Base-by-base conservation (phyloP, 441 rosid genomes). In the Adansonia rubrostipa region DNA sequence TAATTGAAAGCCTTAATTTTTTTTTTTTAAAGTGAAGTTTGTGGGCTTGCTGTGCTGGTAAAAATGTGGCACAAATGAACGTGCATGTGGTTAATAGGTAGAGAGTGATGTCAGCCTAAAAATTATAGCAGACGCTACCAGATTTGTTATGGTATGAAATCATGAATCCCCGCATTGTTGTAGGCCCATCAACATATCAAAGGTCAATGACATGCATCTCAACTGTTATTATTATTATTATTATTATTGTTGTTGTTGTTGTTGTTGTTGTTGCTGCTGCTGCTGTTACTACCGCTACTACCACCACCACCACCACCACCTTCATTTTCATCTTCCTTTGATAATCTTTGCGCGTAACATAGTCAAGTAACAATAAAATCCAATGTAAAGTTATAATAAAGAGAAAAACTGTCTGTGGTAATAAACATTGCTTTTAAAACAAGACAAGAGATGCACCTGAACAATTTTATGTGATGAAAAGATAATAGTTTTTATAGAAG, bases 81-180 rank as follows among this genome's bases (percentile, higher is more conserved):
- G 75, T 65, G 47, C 77, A 48, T 48, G 53, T 13, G 74, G 86
- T 77, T 73, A 42, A 64, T 65, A 54, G 51, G 75, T 15, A 47
- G 64, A 75, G 22, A 53, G 83, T 81, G 79, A 67, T 53, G 57
- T 85, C 82, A 6, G 85, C 79, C 83, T 75, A 74, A 45, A 76
- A 65, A 61, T 73, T 51, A 77, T 76, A 51, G 80, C 76, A 54
- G 17, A 22, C 15, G 5, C 10, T 9, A 6, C 64, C 71, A 45
- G 80, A 78, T 76, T 81, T 85, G 75, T 77, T 57, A 53, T 82
- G 66, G 11, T 62, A 62, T 50, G 77, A 79, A 19, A 13, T 48
- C 13, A 54, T 82, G 77, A 81, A 81, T 79, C 78, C 79, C 74
- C 51, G 42, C 72, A 78, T 56, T 51, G 51, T 14, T 17, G 79